These are phyloP conservation scores for Streptanthus diversifolius DNA, from an alignment of 345 rosid species.

Conservation along the genomic window DNA sequence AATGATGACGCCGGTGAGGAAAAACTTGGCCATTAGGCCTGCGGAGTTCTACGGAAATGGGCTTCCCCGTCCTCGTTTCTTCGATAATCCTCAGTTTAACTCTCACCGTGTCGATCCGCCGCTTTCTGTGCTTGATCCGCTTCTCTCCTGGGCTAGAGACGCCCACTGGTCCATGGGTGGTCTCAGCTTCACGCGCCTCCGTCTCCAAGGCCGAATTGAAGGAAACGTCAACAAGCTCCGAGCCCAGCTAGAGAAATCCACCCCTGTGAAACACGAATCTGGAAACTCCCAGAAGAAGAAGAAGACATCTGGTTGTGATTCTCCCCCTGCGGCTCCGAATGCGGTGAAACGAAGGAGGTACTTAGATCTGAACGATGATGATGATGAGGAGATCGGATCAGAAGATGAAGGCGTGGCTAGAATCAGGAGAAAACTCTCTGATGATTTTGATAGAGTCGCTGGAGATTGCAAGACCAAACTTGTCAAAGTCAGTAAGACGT, in stretches of 20 bases:
- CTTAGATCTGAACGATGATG: constrained; percentile 45
- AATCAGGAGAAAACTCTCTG: constrained; percentile 54
- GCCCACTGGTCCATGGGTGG: constrained; percentile 99
- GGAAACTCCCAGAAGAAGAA: background rate
- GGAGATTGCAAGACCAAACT: background rate
- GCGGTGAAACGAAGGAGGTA: constrained; percentile 51
- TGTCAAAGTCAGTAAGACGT: background rate
- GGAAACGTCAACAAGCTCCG: constrained; percentile 61
- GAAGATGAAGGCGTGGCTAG: constrained; percentile 21
- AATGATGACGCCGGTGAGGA: constrained; percentile 53
- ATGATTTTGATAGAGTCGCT: constrained; percentile 75
- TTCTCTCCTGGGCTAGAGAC: constrained; percentile 82
- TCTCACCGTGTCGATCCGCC: constrained; percentile 73
- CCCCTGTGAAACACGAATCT: background rate
- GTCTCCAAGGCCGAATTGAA: constrained; percentile 86
- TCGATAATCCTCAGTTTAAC: constrained; percentile 45
- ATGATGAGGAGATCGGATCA: constrained; percentile 26
- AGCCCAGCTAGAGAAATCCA: constrained; percentile 39
- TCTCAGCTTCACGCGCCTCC: constrained; percentile 73
- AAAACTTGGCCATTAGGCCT: constrained; percentile 38
- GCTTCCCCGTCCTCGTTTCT: constrained; percentile 89
- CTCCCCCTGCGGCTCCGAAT: constrained; percentile 70
- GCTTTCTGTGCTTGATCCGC: constrained; percentile 57
- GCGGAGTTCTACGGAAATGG: constrained; percentile 82
- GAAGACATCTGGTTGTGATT: constrained; percentile 36